These are phyloP conservation scores for Polyporus arcularius DNA, from an alignment of 768 basidiomycete genomes.

Conservation along the genomic window DNA sequence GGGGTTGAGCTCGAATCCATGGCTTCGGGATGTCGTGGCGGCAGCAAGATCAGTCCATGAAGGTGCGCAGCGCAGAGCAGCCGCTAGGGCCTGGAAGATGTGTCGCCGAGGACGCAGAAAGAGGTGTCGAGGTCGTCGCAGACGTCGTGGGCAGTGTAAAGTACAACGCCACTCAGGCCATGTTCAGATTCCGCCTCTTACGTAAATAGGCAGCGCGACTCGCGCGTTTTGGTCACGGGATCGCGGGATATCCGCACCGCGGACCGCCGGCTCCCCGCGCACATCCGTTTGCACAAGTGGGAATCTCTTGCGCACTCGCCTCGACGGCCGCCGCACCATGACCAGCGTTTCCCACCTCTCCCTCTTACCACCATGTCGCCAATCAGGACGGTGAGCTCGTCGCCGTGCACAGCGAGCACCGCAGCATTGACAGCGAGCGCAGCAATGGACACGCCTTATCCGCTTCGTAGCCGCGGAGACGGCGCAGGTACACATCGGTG, in stretches of 20 bases:
- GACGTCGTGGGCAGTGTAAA: constrained; percentile 2
- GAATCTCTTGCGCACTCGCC: neutral
- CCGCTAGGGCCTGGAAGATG: neutral
- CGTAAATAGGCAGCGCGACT: constrained; percentile 11
- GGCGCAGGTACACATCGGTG: constrained; percentile 69
- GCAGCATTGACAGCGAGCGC: neutral
- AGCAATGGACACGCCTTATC: constrained; percentile 82
- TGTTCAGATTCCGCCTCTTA: constrained; percentile 10
- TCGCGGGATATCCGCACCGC: neutral
- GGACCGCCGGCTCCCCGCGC: too few relatives aligned
- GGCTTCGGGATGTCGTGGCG: neutral
- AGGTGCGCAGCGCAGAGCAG: neutral
- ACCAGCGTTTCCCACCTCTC: constrained; percentile 9
- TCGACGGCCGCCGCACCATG: constrained; percentile 12
- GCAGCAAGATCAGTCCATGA: neutral
- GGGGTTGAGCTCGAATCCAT: constrained; percentile 3
- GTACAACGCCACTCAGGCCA: neutral
- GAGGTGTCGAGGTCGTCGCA: neutral
- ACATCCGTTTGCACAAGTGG: too few relatives aligned
- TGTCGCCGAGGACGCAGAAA: neutral
- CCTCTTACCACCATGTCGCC: constrained; percentile 48
- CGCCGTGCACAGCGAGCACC: neutral
- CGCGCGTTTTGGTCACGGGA: constrained; percentile 36
- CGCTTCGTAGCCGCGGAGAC: constrained; percentile 82
- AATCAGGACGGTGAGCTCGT: constrained; percentile 51